Conservation (phyloP, 2,329 filamentous ascomycete genomes). For the Alternaria sp. region DNA sequence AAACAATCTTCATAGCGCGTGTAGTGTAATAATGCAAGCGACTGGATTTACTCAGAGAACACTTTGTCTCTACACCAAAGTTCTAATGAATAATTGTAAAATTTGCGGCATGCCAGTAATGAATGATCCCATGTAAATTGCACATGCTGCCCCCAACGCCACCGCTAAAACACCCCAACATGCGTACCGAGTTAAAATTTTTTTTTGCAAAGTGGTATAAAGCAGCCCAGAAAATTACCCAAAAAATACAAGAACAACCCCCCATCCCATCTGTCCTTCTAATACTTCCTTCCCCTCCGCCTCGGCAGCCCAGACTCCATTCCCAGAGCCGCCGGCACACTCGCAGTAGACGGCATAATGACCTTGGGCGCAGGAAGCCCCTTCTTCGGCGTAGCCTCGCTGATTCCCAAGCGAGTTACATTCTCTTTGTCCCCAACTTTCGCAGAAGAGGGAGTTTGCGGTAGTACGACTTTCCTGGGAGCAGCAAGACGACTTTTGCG, state of each 20-base stretch:
- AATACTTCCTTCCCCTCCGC: slow-evolving; percentile 38
- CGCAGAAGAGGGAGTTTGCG: slow-evolving; percentile 24
- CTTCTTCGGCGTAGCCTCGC: slow-evolving; percentile 42
- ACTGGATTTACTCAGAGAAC: not conserved
- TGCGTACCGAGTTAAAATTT: not conserved
- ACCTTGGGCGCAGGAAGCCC: slow-evolving; percentile 39
- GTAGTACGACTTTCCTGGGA: slow-evolving; percentile 47
- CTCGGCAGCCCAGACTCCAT: slow-evolving; percentile 45
- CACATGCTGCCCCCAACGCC: not conserved
- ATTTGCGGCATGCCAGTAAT: not conserved
- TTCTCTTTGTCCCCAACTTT: slow-evolving; percentile 40
- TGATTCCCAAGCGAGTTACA: slow-evolving; percentile 25
- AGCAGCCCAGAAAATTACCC: not conserved
- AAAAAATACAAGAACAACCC: not conserved
- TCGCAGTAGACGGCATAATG: slow-evolving; percentile 23
- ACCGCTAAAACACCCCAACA: slow-evolving; percentile 5
- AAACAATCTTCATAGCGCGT: not conserved
- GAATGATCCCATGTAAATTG: not conserved
- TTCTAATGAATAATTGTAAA: too few species aligned
- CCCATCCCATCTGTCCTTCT: not conserved
- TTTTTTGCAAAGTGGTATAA: not conserved
- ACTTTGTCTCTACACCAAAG: not conserved
- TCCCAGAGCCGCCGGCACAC: not conserved
- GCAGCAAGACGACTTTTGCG: slow-evolving; percentile 48
- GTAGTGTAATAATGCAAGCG: slow-evolving; percentile 18